Percentiles rank a stretch among this genome's conserved stretches.
phyloP scores from a whole-genome alignment of 768 basidiomycete genomes.

The Russula vinacea region DNA sequence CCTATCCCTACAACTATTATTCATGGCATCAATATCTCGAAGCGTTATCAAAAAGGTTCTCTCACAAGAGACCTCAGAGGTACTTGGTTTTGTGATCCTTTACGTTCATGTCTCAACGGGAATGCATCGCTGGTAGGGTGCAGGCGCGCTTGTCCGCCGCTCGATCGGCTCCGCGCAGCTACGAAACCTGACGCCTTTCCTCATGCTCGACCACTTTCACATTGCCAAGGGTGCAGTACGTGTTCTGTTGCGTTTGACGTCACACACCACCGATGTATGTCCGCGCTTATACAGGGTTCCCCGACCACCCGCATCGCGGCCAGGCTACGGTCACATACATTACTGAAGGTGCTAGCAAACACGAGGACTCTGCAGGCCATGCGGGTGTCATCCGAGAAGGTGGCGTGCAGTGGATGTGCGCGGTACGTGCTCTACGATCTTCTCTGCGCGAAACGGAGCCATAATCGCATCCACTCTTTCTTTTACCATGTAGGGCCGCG shows the following conservation, averaged over 20 bases:
- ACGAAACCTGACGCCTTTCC: conserved; percentile 83
- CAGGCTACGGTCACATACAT: conserved; percentile 89
- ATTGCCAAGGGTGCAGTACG: conserved; percentile 65
- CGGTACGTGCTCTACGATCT: conserved; percentile 44
- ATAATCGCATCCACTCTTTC: neutral
- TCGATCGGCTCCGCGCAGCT: conserved; percentile 76
- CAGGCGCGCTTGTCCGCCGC: conserved; percentile 77
- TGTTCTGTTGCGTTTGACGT: neutral
- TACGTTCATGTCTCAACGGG: conserved; percentile 13
- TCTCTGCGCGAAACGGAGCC: neutral
- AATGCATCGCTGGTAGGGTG: conserved; percentile 49
- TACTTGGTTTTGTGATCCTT: conserved; percentile 31
- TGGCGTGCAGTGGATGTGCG: conserved; percentile 95
- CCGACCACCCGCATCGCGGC: conserved; percentile 91
- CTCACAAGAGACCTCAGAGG: conserved; percentile 72
- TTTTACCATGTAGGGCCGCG: conserved; percentile 44
- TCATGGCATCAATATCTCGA: conserved; percentile 50
- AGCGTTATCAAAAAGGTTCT: conserved; percentile 72
- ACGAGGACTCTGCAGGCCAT: conserved; percentile 92
- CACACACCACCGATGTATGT: neutral
- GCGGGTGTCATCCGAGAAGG: conserved; percentile 72
- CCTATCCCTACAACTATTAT: neutral
- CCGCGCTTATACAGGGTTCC: conserved; percentile 54
- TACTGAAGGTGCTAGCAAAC: conserved; percentile 74
- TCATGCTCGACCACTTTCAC: conserved; percentile 86